phyloP scores from a whole-genome alignment of 2,329 filamentous ascomycete genomes.

The Ophiosphaerella korrae region DNA sequence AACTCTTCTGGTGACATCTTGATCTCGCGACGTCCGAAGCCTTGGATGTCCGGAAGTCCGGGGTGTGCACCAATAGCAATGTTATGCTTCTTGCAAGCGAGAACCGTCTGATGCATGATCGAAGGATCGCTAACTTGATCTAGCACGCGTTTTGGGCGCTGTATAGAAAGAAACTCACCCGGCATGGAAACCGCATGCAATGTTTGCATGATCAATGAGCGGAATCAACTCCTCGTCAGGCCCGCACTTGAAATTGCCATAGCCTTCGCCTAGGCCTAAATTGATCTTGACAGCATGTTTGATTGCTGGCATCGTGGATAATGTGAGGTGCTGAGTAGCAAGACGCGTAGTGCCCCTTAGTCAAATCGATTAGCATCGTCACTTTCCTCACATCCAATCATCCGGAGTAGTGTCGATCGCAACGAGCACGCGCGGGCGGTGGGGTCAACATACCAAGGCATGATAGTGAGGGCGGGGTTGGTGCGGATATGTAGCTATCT shows the following conservation, averaged over 20 bases:
- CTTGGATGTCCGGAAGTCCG: constrained; percentile 67
- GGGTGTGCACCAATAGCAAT: constrained; percentile 67
- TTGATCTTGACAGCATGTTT: constrained; percentile 60
- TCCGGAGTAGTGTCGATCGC: too few relatives aligned
- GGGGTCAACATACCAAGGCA: too few relatives aligned
- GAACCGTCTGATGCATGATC: constrained; percentile 67
- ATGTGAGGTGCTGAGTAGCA: background rate
- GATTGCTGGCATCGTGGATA: constrained; percentile 53
- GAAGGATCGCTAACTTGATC: constrained; percentile 55
- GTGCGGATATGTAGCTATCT: too few relatives aligned
- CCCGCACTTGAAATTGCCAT: constrained; percentile 58
- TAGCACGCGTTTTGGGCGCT: constrained; percentile 7
- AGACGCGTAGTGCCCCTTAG: too few relatives aligned
- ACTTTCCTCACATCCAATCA: too few relatives aligned
- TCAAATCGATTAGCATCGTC: too few relatives aligned
- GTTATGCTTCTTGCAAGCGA: constrained; percentile 61
- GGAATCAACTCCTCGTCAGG: constrained; percentile 66
- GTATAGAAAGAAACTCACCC: constrained; percentile 24
- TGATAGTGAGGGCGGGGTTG: too few relatives aligned
- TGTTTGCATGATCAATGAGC: constrained; percentile 66
- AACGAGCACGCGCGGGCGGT: too few relatives aligned
- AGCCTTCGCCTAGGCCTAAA: constrained; percentile 60
- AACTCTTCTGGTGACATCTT: constrained; percentile 62
- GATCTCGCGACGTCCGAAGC: constrained; percentile 68
- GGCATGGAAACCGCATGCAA: constrained; percentile 66